Evolutionary conservation across 2,329 filamentous ascomycete species (phyloP), one percentile per base, ranked within the genome.

Genomic region (Annulohypoxylon truncatum): DNA sequence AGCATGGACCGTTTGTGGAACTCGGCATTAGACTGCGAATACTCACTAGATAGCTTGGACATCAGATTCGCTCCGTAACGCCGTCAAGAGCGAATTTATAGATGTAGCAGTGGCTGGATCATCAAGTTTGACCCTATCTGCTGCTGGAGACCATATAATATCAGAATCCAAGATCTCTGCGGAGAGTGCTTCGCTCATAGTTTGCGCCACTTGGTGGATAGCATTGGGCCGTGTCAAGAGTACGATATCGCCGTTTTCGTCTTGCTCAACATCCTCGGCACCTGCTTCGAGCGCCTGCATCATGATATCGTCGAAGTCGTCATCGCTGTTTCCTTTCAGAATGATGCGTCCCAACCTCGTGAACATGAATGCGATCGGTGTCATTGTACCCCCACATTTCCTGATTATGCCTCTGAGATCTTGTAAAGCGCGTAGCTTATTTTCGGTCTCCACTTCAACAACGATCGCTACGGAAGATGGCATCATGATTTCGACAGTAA

Each of bases 211-310:
- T 15, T 86, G 82, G 61, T 86, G 89, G 0, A 89, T 91, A 66
- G 87, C 83, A 8, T 83, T 85, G 0, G 91, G 89, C 71, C 90
- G 87, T 0, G 91, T 92, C 79, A 87, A 91, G 0, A 96, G 82
- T 3, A 94, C 82, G 18, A 96, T 84, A 54, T 87, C 85, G 3
- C 89, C 91, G n/a, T 92, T 86, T 2, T 85, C 85, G 67, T 92
- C 89, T 56, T 83, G 79, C 64, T 92, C 85, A 0, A 94, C 85
- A 70, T 94, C 92, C 70, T 92, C 88, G 0, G 91, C 92, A 8
- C 94, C 95, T 8, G 91, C 92, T 75, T 97, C 94, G 53, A 98
- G 89, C 4, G 92, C 93, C 57, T 90, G 87, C 71, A 97, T 90
- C 42, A 97, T 81, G 22, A 93, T 87, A 38, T 94, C 90, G 53